These are phyloP conservation scores for Perkinsus chesapeaki DNA, from an alignment of 169 alveolate species.

Conservation along the genomic window DNA sequence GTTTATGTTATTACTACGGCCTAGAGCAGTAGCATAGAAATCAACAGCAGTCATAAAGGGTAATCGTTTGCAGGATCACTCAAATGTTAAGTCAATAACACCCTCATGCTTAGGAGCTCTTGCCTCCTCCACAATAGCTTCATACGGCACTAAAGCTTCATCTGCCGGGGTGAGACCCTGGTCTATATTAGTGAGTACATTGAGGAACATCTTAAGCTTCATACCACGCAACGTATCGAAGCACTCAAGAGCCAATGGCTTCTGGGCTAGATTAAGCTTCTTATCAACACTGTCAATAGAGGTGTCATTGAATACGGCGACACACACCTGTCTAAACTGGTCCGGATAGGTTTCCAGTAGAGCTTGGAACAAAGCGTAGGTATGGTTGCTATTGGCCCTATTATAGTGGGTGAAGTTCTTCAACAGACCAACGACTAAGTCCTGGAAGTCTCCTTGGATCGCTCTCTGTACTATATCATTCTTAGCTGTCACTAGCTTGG, in stretches of 20 bases:
- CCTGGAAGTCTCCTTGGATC: not conserved
- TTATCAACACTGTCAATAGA: not conserved
- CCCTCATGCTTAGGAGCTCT: not conserved
- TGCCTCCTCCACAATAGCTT: not conserved
- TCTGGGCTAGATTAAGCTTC: not conserved
- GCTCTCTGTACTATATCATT: not conserved
- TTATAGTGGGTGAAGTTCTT: not conserved
- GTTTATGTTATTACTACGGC: not conserved
- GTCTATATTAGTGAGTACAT: not conserved
- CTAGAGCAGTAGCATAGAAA: not conserved
- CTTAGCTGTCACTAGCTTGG: not conserved
- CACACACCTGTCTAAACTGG: not conserved
- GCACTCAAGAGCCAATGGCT: not conserved
- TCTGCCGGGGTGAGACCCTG: not conserved
- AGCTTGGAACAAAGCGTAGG: not conserved
- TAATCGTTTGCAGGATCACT: not conserved
- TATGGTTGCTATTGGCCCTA: not conserved
- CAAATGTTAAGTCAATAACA: not conserved
- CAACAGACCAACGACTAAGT: not conserved
- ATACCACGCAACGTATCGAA: not conserved
- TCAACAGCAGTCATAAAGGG: not conserved
- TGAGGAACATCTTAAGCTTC: not conserved
- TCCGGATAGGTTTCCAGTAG: not conserved
- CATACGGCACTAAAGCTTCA: not conserved
- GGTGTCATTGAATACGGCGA: not conserved